Percentiles rank a stretch among this genome's conserved stretches.
Conservation (phyloP, 202 grass and related monocot genomes). For the Hordeum pubiflorum region DNA sequence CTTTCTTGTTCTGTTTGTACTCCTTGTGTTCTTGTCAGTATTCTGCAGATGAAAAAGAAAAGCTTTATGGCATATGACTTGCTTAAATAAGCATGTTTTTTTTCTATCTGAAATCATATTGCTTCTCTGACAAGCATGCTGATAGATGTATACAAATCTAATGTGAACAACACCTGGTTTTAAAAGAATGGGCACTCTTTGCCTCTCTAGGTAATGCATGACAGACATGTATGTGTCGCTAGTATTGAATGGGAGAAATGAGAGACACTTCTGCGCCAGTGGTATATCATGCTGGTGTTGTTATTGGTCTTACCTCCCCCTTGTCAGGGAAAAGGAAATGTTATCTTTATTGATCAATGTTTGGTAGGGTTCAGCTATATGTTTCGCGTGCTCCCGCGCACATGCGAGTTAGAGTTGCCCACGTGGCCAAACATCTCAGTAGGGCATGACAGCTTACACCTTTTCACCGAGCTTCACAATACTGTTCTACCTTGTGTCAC, state of each 20-base stretch:
- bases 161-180: not conserved
- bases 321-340: not conserved
- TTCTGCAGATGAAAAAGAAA: not conserved
- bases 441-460: not conserved
- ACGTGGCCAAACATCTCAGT: not conserved
- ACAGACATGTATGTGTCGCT: constrained; percentile 6
- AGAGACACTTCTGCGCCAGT: not conserved
- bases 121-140: not conserved
- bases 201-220: not conserved
- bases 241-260: constrained; percentile 1
- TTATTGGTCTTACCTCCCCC: not conserved
- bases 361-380: not conserved
- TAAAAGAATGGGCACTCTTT: not conserved
- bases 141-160: not conserved
- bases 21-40: not conserved
- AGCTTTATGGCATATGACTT: not conserved
- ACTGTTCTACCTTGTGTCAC: not conserved
- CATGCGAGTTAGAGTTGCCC: not conserved
- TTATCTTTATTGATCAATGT: not conserved
- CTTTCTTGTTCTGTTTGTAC: constrained; percentile 2
- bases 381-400: not conserved
- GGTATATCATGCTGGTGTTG: not conserved
- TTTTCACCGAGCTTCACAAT: not conserved
- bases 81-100: not conserved
- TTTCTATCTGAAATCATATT: constrained; percentile 10